Base-by-base conservation (phyloP, 2,329 filamentous ascomycete species). In the Sporothrix variecibatus region DNA sequence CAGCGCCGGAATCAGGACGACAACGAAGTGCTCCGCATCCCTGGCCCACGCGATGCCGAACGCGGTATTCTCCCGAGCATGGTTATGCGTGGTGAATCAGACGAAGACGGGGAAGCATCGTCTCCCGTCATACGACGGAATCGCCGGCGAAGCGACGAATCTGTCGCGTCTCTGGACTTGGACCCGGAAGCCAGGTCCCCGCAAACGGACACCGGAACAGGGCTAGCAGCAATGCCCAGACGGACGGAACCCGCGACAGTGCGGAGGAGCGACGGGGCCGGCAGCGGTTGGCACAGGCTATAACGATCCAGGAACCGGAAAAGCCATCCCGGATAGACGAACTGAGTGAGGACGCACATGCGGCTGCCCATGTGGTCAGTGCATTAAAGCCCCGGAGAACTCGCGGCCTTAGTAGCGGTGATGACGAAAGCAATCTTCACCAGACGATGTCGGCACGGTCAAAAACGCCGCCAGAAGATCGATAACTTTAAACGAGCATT, bases 21-120 rank as follows among this genome's bases (percentile, higher is more conserved):
- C 73, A 91, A 90, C 72, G 65, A 74, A 51, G 60, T 94, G 0
- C 84, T 98, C 60, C 92, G 94, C 56, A 98, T 99, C 78, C 96
- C 96, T 0, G 95, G 95, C 26, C 96, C 96, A 0, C 87, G 95
- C 78, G 96, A 98, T 80, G 95, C 92, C 68, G 96, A 99, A 78
- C 89, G 90, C 70, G 96, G 95, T 34, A 87, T 94, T 75, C 86
- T 91, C 11, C 95, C 95, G 1, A 84, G 86, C 73, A 84, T 86
- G 40, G 82, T 90, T 1, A 80, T 82, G 3, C 81, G 81, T 20
- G 80, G 80, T 7, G 79, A 80, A 17, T 78, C 77, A 12, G 79
- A 82, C n/a, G 78, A 80, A 3, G 75, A 77, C 23, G 82, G 84
- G 2, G 81, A 83, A 40, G 78, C 80, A 2, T 82, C 2, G 4